Percentiles rank a stretch among this genome's conserved stretches.
phyloP scores from a whole-genome alignment of 768 basidiomycete genomes.

The Boletus pseudo-olivaceus region DNA sequence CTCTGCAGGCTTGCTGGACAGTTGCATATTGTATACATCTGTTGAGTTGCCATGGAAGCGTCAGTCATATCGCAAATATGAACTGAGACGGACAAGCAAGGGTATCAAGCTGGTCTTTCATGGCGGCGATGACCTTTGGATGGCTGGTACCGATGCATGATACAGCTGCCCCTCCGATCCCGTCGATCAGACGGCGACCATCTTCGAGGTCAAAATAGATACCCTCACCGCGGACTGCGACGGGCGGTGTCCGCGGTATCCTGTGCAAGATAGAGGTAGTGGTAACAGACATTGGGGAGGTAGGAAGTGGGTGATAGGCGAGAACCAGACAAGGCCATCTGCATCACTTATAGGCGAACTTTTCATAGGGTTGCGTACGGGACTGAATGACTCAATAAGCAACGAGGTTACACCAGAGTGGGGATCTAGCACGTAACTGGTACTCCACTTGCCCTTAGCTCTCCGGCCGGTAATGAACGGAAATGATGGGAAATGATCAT shows the following conservation, averaged over 20 bases:
- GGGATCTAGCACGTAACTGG: background rate
- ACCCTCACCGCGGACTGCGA: constrained; percentile 64
- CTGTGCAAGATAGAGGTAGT: constrained; percentile 54
- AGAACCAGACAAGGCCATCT: background rate
- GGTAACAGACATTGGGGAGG: constrained; percentile 13
- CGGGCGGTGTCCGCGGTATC: constrained; percentile 69
- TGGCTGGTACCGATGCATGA: constrained; percentile 73
- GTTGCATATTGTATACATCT: constrained; percentile 89
- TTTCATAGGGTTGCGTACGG: background rate
- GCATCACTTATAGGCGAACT: background rate
- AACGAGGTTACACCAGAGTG: background rate
- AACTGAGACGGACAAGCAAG: constrained; percentile 57
- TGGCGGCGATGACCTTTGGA: constrained; percentile 64
- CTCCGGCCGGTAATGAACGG: too few species aligned
- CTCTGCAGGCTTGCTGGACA: constrained; percentile 80
- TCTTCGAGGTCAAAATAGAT: constrained; percentile 69
- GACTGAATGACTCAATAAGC: too few species aligned
- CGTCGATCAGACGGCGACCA: constrained; percentile 70
- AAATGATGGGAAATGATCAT: background rate
- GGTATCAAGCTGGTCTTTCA: constrained; percentile 81
- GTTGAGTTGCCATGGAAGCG: background rate
- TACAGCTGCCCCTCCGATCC: constrained; percentile 84
- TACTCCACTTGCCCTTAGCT: background rate
- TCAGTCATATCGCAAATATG: background rate
- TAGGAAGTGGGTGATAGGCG: background rate